Conservation (phyloP, 1,139 yeast genomes). For the Saccharomycopsis hybrid region DNA sequence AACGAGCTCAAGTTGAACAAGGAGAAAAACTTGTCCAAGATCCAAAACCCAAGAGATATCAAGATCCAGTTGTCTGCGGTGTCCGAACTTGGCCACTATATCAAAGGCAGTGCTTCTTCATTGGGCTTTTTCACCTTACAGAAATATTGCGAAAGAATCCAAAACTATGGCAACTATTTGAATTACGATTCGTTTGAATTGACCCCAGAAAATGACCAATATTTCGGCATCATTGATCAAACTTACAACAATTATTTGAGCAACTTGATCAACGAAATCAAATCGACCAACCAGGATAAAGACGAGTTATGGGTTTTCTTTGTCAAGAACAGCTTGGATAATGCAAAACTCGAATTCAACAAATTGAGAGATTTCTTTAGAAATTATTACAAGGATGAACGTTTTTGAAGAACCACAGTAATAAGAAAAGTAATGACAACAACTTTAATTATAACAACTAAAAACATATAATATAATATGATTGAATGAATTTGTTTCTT, state of each 20-base stretch:
- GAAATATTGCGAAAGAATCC: constrained; percentile 86
- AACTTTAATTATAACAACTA: too few relatives aligned
- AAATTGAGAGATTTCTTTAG: constrained; percentile 36
- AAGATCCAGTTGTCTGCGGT: constrained; percentile 45
- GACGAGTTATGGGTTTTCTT: constrained; percentile 41
- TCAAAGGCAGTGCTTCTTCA: constrained; percentile 95
- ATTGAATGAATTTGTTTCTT: too few relatives aligned
- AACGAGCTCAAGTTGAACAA: constrained; percentile 16
- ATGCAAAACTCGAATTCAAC: constrained; percentile 51
- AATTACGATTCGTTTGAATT: constrained; percentile 40
- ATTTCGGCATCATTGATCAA: constrained; percentile 25
- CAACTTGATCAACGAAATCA: constrained; percentile 23
- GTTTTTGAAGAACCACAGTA: background rate
- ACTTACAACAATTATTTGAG: constrained; percentile 31
- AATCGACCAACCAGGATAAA: constrained; percentile 9
- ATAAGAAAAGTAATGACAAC: too few relatives aligned
- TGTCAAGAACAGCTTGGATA: constrained; percentile 48
- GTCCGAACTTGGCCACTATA: constrained; percentile 79
- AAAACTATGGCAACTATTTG: constrained; percentile 67
- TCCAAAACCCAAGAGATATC: constrained; percentile 17
- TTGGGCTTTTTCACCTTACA: constrained; percentile 79
- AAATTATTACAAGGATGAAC: constrained; percentile 14
- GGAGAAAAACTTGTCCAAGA: constrained; percentile 13
- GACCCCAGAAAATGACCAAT: constrained; percentile 21
- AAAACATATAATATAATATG: too few relatives aligned